A percentile compares a stretch with the other conserved stretches of the same genome.
Conservation (phyloP, 2,329 filamentous ascomycete species). For the Colletotrichum eremochloae region DNA sequence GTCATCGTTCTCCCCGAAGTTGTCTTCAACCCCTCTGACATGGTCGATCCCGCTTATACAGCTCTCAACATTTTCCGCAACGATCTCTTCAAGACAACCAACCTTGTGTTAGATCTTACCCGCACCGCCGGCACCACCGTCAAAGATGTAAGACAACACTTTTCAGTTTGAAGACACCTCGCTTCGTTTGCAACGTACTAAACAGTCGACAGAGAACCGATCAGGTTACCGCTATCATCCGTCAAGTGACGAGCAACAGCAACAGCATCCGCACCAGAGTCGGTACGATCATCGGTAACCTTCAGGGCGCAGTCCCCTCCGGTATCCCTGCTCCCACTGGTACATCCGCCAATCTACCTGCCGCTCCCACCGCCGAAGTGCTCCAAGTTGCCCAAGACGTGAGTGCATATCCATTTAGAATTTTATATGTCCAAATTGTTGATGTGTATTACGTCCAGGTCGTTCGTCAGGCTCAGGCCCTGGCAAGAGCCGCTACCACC, state of each 20-base stretch:
- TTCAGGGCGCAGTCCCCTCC: neutral
- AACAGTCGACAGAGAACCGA: conserved; percentile 10
- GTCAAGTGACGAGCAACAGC: conserved; percentile 6
- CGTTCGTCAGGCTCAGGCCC: conserved; percentile 4
- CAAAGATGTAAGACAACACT: neutral
- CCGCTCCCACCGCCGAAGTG: conserved; percentile 1
- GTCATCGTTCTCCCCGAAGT: conserved; percentile 16
- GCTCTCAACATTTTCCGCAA: neutral
- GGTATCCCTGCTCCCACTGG: neutral
- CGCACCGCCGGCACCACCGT: neutral
- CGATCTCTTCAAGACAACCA: neutral
- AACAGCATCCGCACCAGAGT: conserved; percentile 16
- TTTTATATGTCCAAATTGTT: neutral
- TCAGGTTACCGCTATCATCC: conserved; percentile 9
- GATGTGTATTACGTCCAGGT: neutral
- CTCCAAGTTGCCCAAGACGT: conserved; percentile 9
- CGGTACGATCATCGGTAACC: neutral
- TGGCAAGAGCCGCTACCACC: neutral
- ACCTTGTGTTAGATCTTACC: neutral
- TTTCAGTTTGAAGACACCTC: neutral
- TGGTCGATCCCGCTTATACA: neutral
- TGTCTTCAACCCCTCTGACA: conserved; percentile 6
- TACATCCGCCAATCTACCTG: neutral
- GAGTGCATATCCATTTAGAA: neutral
- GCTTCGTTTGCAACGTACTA: neutral